Percentiles rank a stretch among this genome's conserved stretches.
Conservation (phyloP, 176 grass and related monocot species). For the Eremochloa ophiuroides region DNA sequence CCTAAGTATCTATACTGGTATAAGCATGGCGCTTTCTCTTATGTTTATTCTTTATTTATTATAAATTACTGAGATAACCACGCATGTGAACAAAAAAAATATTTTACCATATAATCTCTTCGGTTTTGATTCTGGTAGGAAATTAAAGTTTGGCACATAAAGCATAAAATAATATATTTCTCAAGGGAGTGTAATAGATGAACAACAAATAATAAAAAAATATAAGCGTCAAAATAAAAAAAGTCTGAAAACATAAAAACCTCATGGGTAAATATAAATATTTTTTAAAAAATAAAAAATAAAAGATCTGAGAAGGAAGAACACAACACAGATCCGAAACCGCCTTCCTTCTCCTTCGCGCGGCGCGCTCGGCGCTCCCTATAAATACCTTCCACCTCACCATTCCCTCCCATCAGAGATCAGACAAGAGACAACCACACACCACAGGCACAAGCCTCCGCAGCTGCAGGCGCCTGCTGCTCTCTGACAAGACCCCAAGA, state of each 20-base stretch:
- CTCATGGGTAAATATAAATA: not conserved
- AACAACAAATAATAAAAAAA: not conserved
- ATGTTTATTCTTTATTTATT: not conserved
- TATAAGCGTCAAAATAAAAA: not conserved
- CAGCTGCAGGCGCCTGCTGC: not conserved
- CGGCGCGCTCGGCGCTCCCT: no score
- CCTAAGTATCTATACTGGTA: not conserved
- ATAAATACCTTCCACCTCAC: slow-evolving; percentile 34
- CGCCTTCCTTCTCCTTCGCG: slow-evolving; percentile 9
- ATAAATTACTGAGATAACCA: not conserved
- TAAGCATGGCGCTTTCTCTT: not conserved
- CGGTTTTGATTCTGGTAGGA: no score
- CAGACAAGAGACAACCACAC: not conserved
- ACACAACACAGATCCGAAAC: not conserved
- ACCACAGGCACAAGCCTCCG: not conserved
- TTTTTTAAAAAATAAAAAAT: not conserved
- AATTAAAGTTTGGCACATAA: not conserved
- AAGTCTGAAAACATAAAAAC: not conserved
- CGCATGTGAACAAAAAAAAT: no score
- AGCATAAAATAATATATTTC: not conserved
- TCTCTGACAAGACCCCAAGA: not conserved
- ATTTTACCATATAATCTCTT: no score
- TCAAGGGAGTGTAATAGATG: not conserved
- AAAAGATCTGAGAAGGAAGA: slow-evolving; percentile 13
- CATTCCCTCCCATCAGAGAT: not conserved